Conservation (phyloP, 805 yeast species). For the Alloascoidea hylecoeti region DNA sequence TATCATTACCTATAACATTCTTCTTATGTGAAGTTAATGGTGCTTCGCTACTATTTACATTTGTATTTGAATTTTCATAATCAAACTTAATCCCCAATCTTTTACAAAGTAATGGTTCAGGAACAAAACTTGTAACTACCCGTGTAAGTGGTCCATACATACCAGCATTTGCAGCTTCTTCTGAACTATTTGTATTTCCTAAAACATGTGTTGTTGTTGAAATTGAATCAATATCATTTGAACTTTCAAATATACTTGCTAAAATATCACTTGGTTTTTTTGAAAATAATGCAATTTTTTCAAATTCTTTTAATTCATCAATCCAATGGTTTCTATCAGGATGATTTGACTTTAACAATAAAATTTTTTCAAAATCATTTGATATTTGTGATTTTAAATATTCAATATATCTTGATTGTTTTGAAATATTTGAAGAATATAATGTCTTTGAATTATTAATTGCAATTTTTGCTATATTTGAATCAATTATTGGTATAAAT, state of each 20-base stretch:
- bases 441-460: conserved; percentile 8
- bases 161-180: conserved; percentile 10
- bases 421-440: conserved; percentile 9
- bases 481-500: not conserved
- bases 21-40: not conserved
- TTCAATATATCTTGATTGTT: conserved; percentile 9
- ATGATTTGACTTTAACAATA: not conserved
- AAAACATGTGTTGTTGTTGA: too few species aligned
- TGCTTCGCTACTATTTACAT: not conserved
- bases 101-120: conserved; percentile 13
- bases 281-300: conserved; percentile 12
- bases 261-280: conserved; percentile 12
- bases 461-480: conserved; percentile 9
- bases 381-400: conserved; percentile 11
- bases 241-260: conserved; percentile 10
- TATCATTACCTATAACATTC: not conserved
- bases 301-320: conserved; percentile 12
- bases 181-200: conserved; percentile 6
- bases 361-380: conserved; percentile 3
- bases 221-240: too few species aligned
- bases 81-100: conserved; percentile 11
- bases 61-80: conserved; percentile 2
- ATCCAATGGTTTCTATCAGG: conserved; percentile 5
- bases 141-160: conserved; percentile 13
- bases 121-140: conserved; percentile 7